Percentiles rank a stretch among this genome's conserved stretches.
phyloP scores from a whole-genome alignment of 2,329 filamentous ascomycete genomes.

The Mycosphaerelloides madeirae region DNA sequence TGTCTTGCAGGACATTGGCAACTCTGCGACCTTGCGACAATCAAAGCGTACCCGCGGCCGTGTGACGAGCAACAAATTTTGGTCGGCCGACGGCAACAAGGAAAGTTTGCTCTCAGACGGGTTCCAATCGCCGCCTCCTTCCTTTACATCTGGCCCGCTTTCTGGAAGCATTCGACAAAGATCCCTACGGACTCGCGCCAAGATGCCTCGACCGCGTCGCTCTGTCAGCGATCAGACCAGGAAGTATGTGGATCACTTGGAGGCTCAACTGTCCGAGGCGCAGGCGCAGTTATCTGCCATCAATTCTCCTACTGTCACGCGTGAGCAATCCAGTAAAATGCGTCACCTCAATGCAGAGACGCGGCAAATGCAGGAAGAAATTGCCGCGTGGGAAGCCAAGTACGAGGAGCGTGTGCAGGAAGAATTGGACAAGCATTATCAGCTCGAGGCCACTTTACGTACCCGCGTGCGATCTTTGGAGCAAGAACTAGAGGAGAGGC shows the following conservation, averaged over 20 bases:
- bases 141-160: constrained; percentile 3
- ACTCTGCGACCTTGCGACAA: constrained; percentile 13
- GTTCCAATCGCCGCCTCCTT: constrained; percentile 10
- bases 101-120: constrained; percentile 14
- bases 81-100: constrained; percentile 12
- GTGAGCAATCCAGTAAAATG: constrained; percentile 35
- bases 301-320: constrained; percentile 37
- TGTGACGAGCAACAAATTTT: constrained; percentile 18
- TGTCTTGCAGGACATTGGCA: constrained; percentile 30
- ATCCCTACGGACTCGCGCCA: constrained; percentile 12
- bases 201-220: constrained; percentile 24
- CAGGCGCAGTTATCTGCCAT: constrained; percentile 37
- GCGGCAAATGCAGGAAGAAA: constrained; percentile 31
- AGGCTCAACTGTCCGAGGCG: constrained; percentile 41
- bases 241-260: constrained; percentile 48
- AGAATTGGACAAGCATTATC: constrained; percentile 26
- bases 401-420: constrained; percentile 35
- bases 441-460: constrained; percentile 28
- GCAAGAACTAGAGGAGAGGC: constrained; percentile 26
- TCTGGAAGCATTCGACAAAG: constrained; percentile 9
- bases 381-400: constrained; percentile 35
- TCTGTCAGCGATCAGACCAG: constrained; percentile 40
- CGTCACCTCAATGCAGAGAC: constrained; percentile 34
- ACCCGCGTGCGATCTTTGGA: constrained; percentile 28
- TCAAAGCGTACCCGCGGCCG: constrained; percentile 16